Base-by-base conservation (phyloP, 2,329 filamentous ascomycete species). In the Aspergillus sp. region DNA sequence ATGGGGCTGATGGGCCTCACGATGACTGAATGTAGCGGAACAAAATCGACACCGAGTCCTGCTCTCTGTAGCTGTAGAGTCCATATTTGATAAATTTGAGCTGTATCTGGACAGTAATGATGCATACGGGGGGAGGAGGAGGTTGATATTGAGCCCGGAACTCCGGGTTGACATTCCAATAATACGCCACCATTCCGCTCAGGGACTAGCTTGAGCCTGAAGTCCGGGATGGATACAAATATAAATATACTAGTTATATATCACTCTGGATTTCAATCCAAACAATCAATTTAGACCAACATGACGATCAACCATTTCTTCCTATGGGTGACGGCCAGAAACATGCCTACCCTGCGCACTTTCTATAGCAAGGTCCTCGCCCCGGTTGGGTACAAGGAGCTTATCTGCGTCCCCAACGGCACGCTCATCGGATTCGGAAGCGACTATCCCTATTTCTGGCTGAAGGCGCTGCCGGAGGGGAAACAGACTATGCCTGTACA, bases 391-490 rank as follows among this genome's bases (percentile, higher is more conserved):
- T 54, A 54, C 41, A 48, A 19, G 17, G 51, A 54, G 42, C 27
- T 55, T 3, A 42, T 55, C 34, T 40, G 33, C 44, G 52, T n/a
- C 9, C 15, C 30, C 5, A 48, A 40, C 34, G 17, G 19, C 33
- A 55, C 19, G 7, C 52, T 48, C 5, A 42, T 55, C 44, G 44
- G 33, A 15, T 55, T 24, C 7, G 52, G 52, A 6, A 55, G 45
- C 52, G 52, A 49, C 44, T 49, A 55, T 41, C 52, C 52, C 3
- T 55, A 55, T 41, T 55, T 49, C 42, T 55, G 52, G 52, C 20
- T 55, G 15, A 34, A 55, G 33, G 42, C 41, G 20, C 17, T 55
- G n/a, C 52, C 52, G 11, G 52, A 41, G 33, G 42, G 22, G n/a
- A 40, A 55, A 7, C 19, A 4, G 12, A 30, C 30, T n/a, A 19